Base-by-base conservation (phyloP, 345 rosid species). In the Eucalyptus albens region DNA sequence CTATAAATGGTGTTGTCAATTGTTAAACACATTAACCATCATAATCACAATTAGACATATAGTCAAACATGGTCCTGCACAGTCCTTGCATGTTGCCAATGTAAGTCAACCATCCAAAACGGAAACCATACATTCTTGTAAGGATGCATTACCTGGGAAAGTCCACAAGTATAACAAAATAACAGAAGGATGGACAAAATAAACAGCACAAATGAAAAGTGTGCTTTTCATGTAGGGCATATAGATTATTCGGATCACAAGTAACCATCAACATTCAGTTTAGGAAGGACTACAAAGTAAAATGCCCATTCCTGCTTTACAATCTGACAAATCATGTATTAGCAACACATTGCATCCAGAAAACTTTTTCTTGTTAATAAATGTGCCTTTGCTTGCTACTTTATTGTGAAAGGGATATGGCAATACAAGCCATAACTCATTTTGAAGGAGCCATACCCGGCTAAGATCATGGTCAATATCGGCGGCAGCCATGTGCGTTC, bases 401-500 rank as follows among this genome's bases (percentile, higher is more conserved):
- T 77, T 37, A 77, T 37, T 77, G 83, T 77, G 83, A 37, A 21
- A 77, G 26, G 15, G 83, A 37, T 77, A 37, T 11, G 27, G 45
- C 83, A 72, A 72, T 37, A 72, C 83, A 72, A 72, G 83, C 83
- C 29, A 86, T 37, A 21, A 86, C 67, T 86, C 88, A 50, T 59
- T 33, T 26, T 17, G 44, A 42, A 26, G 80, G 88, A 86, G 82
- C 44, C 98, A 89, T 90, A 97, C 99, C 95, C 99, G 93, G 91
- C 96, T 95, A 29, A 98, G 99, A 93, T 97, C 97, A 7, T 95
- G 94, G 93, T 98, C 99, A 51, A 97, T 93, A 91, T 95, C 96
- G 47, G 97, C 98, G 89, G 98, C 98, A 87, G 90, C 89, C 47
- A 92, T 87, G 87, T 98, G 99, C 15, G 97, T 93, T 92, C 94